A percentile compares a stretch with the other conserved stretches of the same genome.
phyloP scores from a whole-genome alignment of 768 basidiomycete genomes.

The Panellus pusillus region DNA sequence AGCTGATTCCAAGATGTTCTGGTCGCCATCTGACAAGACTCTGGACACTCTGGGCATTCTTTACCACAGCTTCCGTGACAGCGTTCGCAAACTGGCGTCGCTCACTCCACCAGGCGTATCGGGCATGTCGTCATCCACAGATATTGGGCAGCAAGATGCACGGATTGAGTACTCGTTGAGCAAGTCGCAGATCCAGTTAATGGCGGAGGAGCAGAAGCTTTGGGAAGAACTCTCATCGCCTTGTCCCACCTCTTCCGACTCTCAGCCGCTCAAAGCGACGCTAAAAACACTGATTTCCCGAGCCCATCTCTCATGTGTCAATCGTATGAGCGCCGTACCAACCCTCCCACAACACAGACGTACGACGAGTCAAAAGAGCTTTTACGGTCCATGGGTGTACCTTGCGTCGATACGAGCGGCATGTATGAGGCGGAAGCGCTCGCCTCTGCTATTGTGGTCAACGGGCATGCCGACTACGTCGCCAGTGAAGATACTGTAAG shows the following conservation, averaged over 20 bases:
- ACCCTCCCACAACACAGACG: conserved; percentile 60
- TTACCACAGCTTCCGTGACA: conserved; percentile 50
- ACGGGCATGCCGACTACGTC: conserved; percentile 82
- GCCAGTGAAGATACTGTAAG: conserved; percentile 86
- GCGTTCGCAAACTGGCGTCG: conserved; percentile 44
- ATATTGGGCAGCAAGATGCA: conserved; percentile 32
- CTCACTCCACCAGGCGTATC: conserved; percentile 27
- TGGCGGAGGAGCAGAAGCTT: conserved; percentile 57
- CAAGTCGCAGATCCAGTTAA: conserved; percentile 60
- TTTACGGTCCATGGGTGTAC: conserved; percentile 78
- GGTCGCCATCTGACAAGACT: background rate
- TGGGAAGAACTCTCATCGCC: conserved; percentile 48
- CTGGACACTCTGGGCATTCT: conserved; percentile 41
- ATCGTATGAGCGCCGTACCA: conserved; percentile 65
- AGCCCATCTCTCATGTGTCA: conserved; percentile 48
- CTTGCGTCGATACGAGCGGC: conserved; percentile 65
- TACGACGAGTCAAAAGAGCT: conserved; percentile 73
- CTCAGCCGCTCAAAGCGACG: conserved; percentile 6
- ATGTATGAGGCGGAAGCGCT: conserved; percentile 86
- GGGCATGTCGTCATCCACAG: conserved; percentile 14
- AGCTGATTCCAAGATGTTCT: background rate
- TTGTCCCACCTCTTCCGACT: background rate
- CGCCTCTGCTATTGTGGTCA: conserved; percentile 72
- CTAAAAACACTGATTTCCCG: conserved; percentile 22
- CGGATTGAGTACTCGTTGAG: conserved; percentile 52